A percentile compares a stretch with the other conserved stretches of the same genome.
Evolutionary conservation across 257 asterid genomes (phyloP).

Genomic region (Scutellaria minor): DNA sequence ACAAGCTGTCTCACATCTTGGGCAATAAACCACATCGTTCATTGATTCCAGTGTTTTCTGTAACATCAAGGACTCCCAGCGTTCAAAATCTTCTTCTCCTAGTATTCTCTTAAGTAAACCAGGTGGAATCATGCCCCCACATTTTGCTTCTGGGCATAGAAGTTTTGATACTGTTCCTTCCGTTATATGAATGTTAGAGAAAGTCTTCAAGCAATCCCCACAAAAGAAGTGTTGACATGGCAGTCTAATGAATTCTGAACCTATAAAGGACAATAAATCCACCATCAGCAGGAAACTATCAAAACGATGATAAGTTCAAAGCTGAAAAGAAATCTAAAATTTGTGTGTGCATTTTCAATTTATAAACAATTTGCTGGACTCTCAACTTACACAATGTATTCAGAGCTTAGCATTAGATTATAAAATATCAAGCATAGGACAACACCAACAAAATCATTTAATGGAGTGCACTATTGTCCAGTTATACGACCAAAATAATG

Average conservation of each 20-base stretch:
- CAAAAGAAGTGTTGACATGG: constrained; percentile 91
- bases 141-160: constrained; percentile 77
- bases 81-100: constrained; percentile 70
- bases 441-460: not conserved
- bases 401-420: not conserved
- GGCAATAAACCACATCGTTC: constrained; percentile 88
- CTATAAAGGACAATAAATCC: constrained; percentile 42
- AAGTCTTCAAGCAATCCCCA: constrained; percentile 74
- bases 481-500: not conserved
- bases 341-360: not conserved
- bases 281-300: not conserved
- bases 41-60: constrained; percentile 83
- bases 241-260: constrained; percentile 75
- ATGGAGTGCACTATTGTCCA: not conserved
- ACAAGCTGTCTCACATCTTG: constrained; percentile 93
- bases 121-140: constrained; percentile 89
- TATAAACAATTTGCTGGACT: not conserved
- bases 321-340: constrained; percentile 5
- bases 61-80: constrained; percentile 76
- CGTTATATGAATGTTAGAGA: constrained; percentile 64
- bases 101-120: constrained; percentile 74
- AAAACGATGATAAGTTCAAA: constrained; percentile 4
- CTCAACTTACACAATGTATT: not conserved
- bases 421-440: not conserved
- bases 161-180: constrained; percentile 85